phyloP scores from a whole-genome alignment of 1,139 yeast genomes.

The Hansenula lynferdii region DNA sequence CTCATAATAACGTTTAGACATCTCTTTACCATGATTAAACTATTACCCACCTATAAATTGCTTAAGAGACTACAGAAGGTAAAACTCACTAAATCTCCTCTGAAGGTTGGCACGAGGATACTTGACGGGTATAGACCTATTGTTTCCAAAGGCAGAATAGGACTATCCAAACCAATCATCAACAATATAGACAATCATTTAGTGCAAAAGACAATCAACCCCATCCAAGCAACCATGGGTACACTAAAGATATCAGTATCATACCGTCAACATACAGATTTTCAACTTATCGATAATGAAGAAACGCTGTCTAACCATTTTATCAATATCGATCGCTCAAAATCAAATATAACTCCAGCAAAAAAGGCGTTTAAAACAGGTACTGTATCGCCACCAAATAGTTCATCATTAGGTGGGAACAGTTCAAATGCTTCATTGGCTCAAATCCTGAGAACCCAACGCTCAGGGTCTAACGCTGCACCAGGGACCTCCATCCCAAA shows the following conservation, averaged over 20 bases:
- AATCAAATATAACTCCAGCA: slow-evolving; percentile 9
- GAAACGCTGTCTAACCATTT: slow-evolving; percentile 58
- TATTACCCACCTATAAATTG: slow-evolving; percentile 70
- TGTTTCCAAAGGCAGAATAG: slow-evolving; percentile 77
- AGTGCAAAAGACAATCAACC: slow-evolving; percentile 56
- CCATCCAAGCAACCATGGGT: slow-evolving; percentile 74
- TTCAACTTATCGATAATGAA: slow-evolving; percentile 64
- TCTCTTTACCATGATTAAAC: slow-evolving; percentile 57
- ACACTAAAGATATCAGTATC: slow-evolving; percentile 70
- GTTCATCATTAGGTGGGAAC: slow-evolving; percentile 25
- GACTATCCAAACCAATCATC: slow-evolving; percentile 66
- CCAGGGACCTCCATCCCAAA: slow-evolving; percentile 22
- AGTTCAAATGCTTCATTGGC: slow-evolving; percentile 34
- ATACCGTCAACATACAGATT: slow-evolving; percentile 67
- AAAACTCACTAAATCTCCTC: slow-evolving; percentile 32
- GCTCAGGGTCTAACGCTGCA: slow-evolving; percentile 23
- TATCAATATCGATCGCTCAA: slow-evolving; percentile 36
- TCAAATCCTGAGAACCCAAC: slow-evolving; percentile 26
- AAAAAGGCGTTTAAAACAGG: slow-evolving; percentile 19
- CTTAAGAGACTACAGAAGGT: slow-evolving; percentile 34
- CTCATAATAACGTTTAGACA: slow-evolving; percentile 72
- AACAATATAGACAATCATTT: slow-evolving; percentile 41
- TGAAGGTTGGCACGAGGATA: slow-evolving; percentile 54
- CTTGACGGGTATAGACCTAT: slow-evolving; percentile 77
- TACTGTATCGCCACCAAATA: slow-evolving; percentile 11